phyloP scores from a whole-genome alignment of 2,329 filamentous ascomycete species.

The Ascomycota sp. region DNA sequence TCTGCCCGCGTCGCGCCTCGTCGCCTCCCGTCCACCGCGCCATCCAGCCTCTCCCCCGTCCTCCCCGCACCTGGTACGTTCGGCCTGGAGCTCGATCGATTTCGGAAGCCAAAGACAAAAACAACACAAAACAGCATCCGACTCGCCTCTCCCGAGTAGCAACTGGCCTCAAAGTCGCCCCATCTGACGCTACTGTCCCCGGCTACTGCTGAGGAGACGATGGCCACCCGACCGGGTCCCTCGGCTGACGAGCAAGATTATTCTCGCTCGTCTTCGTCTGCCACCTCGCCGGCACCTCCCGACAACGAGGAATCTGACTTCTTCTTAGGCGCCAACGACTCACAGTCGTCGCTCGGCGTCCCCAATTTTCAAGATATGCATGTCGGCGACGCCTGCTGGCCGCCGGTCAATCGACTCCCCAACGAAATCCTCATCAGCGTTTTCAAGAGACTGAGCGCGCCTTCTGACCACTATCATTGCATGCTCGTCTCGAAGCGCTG shows the following conservation, averaged over 20 bases:
- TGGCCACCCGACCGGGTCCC: constrained; percentile 5
- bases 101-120: background rate
- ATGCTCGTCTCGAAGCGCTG: constrained; percentile 90
- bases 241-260: constrained; percentile 21
- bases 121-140: background rate
- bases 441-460: constrained; percentile 59
- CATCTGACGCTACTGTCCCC: constrained; percentile 3
- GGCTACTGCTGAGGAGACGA: constrained; percentile 3
- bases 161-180: no score
- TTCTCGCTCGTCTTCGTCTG: constrained; percentile 41
- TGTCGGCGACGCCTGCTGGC: constrained; percentile 42
- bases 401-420: constrained; percentile 67
- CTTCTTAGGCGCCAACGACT: constrained; percentile 74
- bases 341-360: constrained; percentile 70
- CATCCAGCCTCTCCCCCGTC: no score
- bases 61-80: no score
- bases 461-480: constrained; percentile 60
- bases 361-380: constrained; percentile 56
- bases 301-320: constrained; percentile 89
- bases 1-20: no score
- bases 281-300: constrained; percentile 50
- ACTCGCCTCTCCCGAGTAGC: no score
- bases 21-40: no score
- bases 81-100: no score
- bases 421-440: constrained; percentile 88